Evolutionary conservation across 2,329 filamentous ascomycete genomes (phyloP).

Genomic region (Blastomyces emzantsi): DNA sequence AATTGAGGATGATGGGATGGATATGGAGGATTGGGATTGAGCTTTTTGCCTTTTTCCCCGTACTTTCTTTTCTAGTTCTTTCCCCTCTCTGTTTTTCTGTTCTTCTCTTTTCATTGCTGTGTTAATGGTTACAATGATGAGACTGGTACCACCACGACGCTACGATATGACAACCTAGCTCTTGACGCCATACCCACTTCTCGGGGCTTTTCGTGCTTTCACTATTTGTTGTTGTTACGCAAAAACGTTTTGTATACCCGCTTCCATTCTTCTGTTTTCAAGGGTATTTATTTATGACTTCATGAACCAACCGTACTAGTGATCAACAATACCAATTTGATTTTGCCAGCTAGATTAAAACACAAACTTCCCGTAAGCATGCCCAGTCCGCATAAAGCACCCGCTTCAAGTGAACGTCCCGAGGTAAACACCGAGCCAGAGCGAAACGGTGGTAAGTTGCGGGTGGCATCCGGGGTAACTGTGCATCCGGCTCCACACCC

Average conservation of each 20-base stretch:
- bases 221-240: not conserved
- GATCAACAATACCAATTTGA: not conserved
- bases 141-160: not conserved
- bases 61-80: not conserved
- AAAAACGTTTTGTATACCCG: not conserved
- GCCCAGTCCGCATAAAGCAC: not conserved
- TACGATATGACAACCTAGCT: not conserved
- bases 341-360: not conserved
- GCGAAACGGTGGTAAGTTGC: not conserved
- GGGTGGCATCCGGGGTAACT: not conserved
- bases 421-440: not conserved
- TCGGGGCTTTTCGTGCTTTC: not conserved
- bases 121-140: not conserved
- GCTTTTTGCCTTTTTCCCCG: not conserved
- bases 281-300: not conserved
- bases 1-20: slow-evolving; percentile 43
- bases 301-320: not conserved
- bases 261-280: not conserved
- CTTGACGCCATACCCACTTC: not conserved
- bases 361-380: not conserved
- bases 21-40: slow-evolving; percentile 28
- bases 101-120: not conserved
- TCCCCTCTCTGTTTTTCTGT: not conserved
- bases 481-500: not conserved
- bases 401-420: no score